Evolutionary conservation across 2,329 filamentous ascomycete species (phyloP), one percentile per base, ranked within the genome.

Genomic region (Arthrinium puccinioides): DNA sequence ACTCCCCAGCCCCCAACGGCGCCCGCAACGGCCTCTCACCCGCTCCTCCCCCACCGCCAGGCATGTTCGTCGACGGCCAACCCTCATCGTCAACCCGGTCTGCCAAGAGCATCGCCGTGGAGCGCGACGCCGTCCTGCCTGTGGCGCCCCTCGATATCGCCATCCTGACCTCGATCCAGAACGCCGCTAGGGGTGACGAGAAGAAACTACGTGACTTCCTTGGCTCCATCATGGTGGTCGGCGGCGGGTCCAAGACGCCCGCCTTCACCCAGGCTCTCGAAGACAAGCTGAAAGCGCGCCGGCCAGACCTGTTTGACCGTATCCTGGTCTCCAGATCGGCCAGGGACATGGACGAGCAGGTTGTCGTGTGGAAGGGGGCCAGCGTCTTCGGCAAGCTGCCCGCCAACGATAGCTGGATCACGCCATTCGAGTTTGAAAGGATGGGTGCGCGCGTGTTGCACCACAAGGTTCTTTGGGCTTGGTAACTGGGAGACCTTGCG

Each of bases 341-440:
- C 0, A 73, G 90, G 51, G 92, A 98, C 51, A 83, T 98, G 67
- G 92, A 98, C 62, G 87, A 92, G 42, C 88, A 96, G 62, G 89
- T 97, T n/a, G 84, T 97, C 37, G 82, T 83, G 8, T 98, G 92
- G 92, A 98, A 98, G 72, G 92, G 92, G 4, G 92, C 87, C 1
- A 95, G 88, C 56, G 89, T 98, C 13, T 98, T 96, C 68, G 89
- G 87, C 3, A 88, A 94, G 64, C 66, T 97, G 49, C 76, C 81
- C 31, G 89, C 87, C 13, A 97, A 97, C 62, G 92, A 98, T 60
- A 92, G 84, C 52, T 98, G 92, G 92, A 87, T 97, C 54, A 84
- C 82, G 11, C 76, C 79, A 32, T 71, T 83, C 51, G 90, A 97
- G 69, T 96, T 90, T 62, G 88, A 96, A 64, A 76, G 87, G 41